Evolutionary conservation across 2,329 filamentous ascomycete species (phyloP).

Genomic region (Arthrobotrys iridis): DNA sequence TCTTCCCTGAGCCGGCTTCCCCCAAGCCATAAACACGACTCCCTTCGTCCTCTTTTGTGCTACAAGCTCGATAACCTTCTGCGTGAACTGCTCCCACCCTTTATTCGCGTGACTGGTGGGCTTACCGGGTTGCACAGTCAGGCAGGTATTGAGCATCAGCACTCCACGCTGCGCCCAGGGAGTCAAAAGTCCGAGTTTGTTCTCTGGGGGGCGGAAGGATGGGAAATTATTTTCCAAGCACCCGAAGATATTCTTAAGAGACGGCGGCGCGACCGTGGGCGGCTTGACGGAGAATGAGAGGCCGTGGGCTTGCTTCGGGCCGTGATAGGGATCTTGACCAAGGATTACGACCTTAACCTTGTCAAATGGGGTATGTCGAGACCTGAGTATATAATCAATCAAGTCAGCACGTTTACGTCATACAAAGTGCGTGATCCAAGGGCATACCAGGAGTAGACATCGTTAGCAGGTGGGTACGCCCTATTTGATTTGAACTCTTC

Average conservation of each 20-base stretch:
- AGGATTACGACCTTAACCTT: slow-evolving; percentile 91
- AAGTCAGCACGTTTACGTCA: neutral
- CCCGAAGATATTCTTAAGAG: slow-evolving; percentile 91
- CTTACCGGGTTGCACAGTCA: slow-evolving; percentile 90
- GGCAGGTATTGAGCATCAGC: slow-evolving; percentile 89
- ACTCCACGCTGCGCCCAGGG: slow-evolving; percentile 96
- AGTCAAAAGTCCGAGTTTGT: slow-evolving; percentile 82
- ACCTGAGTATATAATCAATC: slow-evolving; percentile 69
- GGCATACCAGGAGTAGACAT: slow-evolving; percentile 91
- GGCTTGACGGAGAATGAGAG: slow-evolving; percentile 94
- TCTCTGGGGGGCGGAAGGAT: slow-evolving; percentile 76
- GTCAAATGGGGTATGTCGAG: slow-evolving; percentile 86
- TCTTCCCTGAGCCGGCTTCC: slow-evolving; percentile 81
- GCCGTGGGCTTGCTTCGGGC: slow-evolving; percentile 92
- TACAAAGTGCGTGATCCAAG: neutral
- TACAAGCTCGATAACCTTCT: slow-evolving; percentile 88
- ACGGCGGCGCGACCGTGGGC: slow-evolving; percentile 86
- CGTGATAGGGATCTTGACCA: slow-evolving; percentile 97
- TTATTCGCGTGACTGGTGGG: slow-evolving; percentile 84
- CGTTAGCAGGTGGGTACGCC: slow-evolving; percentile 85
- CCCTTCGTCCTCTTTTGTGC: slow-evolving; percentile 78
- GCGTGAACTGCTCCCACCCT: slow-evolving; percentile 94
- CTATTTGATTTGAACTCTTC: slow-evolving; percentile 78
- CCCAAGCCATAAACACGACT: slow-evolving; percentile 97
- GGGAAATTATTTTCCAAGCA: slow-evolving; percentile 90